Conservation (phyloP, 441 rosid genomes). For the Hura crepitans region DNA sequence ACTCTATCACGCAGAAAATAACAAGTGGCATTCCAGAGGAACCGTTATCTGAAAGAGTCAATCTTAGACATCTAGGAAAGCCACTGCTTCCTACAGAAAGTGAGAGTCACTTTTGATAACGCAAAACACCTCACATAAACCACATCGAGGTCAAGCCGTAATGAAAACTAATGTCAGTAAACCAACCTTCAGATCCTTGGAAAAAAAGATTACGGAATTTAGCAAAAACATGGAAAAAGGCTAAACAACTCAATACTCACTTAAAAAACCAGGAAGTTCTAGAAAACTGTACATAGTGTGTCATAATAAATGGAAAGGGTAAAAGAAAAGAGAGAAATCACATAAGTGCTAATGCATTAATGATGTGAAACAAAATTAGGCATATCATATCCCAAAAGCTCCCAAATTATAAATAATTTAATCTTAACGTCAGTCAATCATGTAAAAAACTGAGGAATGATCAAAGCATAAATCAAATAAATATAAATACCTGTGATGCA, state of each 20-base stretch:
- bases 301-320: neutral
- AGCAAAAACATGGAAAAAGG: neutral
- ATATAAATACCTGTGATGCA: constrained; percentile 68
- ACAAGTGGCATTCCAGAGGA: neutral
- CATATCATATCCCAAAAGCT: neutral
- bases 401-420: neutral
- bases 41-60: neutral
- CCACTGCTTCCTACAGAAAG: neutral
- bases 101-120: neutral
- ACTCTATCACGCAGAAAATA: neutral
- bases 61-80: neutral
- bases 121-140: neutral
- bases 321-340: neutral
- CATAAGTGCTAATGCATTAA: neutral
- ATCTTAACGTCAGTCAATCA: neutral
- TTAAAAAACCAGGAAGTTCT: neutral
- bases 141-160: neutral
- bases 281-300: too few relatives aligned
- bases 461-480: constrained; percentile 3
- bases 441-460: neutral
- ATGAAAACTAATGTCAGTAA: neutral
- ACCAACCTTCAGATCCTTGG: neutral
- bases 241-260: neutral
- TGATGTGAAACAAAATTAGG: neutral
- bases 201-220: neutral